Percentiles rank a stretch among this genome's conserved stretches.
Conservation (phyloP, 257 asterid species). For the Lycium barbarum region DNA sequence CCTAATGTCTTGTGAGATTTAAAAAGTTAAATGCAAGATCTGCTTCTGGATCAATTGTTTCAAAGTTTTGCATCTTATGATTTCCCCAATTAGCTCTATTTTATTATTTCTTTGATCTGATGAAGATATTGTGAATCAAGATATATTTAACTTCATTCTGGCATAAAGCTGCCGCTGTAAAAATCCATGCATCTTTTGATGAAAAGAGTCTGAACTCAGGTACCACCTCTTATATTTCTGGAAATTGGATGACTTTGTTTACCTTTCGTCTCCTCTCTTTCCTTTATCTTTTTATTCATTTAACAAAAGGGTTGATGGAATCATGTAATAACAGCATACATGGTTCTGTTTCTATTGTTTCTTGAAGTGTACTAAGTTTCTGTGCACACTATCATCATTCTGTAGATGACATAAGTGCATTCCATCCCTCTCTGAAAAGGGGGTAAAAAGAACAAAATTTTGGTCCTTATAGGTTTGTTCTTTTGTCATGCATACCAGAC, state of each 20-base stretch:
- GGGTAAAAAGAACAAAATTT: not conserved
- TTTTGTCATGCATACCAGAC: constrained; percentile 60
- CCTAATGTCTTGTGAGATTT: not conserved
- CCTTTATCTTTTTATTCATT: not conserved
- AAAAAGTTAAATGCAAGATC: not conserved
- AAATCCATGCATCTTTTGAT: not conserved
- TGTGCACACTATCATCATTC: not conserved
- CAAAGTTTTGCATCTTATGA: constrained; percentile 10
- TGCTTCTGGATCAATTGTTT: constrained; percentile 15
- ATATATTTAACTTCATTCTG: not conserved
- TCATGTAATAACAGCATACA: not conserved
- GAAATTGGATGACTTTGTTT: constrained; percentile 20
- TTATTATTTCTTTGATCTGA: not conserved
- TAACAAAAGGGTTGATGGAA: constrained; percentile 10
- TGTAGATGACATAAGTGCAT: not conserved
- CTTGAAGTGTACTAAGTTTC: not conserved
- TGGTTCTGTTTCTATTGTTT: not conserved
- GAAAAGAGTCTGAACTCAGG: not conserved
- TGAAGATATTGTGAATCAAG: constrained; percentile 6
- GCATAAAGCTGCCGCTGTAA: constrained; percentile 9
- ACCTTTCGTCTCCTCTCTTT: not conserved
- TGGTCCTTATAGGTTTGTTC: constrained; percentile 16
- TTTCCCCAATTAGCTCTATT: not conserved
- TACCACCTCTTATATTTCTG: constrained; percentile 18
- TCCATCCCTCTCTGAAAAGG: not conserved